Conservation (phyloP, 179 eudicot species). For the Camellia oleifera region DNA sequence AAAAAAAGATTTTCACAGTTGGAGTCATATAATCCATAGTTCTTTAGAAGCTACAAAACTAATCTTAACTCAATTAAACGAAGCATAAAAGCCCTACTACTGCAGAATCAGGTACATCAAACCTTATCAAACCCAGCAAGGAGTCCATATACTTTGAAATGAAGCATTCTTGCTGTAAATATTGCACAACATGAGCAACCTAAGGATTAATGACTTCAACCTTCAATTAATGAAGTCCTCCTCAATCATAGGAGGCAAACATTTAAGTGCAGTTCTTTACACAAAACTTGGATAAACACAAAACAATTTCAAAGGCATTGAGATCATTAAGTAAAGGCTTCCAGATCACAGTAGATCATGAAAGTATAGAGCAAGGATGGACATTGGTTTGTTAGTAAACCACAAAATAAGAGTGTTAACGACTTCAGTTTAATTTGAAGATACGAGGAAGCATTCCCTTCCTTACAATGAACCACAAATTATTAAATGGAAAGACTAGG, state of each 20-base stretch:
- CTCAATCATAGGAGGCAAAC: conserved; percentile 2
- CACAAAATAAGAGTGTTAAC: neutral
- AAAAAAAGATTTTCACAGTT: neutral
- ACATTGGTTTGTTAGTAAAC: neutral
- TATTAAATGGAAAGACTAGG: neutral
- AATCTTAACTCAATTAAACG: neutral
- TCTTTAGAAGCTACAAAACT: neutral
- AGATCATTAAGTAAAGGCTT: neutral
- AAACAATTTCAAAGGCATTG: neutral
- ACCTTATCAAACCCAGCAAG: neutral
- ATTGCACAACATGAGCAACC: neutral
- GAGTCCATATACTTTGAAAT: neutral
- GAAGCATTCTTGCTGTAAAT: neutral
- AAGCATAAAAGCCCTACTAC: neutral
- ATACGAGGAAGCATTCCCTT: neutral
- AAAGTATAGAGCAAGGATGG: neutral
- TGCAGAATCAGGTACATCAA: neutral
- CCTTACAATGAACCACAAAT: neutral
- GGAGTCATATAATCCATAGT: neutral
- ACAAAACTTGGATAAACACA: neutral
- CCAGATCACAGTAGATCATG: neutral
- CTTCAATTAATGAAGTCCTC: neutral
- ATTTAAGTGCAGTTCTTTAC: neutral
- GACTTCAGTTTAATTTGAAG: neutral
- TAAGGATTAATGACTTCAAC: neutral